phyloP scores from a whole-genome alignment of 176 grass and related monocot genomes.

The Tillandsia fasciculata region DNA sequence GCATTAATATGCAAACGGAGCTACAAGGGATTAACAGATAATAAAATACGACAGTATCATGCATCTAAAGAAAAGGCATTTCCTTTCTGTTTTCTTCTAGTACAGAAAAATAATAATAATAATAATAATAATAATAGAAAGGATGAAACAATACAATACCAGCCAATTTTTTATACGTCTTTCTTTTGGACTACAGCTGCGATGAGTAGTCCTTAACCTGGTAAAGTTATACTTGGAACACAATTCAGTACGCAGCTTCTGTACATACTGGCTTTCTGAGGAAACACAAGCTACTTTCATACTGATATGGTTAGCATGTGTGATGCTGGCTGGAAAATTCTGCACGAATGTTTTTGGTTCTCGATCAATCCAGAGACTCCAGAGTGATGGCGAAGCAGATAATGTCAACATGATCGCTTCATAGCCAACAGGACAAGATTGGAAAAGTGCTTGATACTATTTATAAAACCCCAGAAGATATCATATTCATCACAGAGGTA shows the following conservation, averaged over 20 bases:
- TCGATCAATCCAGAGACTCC: slow-evolving; percentile 20
- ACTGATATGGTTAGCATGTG: slow-evolving; percentile 13
- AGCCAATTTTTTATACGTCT: slow-evolving; percentile 49
- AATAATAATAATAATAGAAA: neutral
- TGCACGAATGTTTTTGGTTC: slow-evolving; percentile 20
- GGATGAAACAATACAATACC: slow-evolving; percentile 26
- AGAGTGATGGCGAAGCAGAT: slow-evolving; percentile 21
- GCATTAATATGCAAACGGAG: slow-evolving; percentile 70
- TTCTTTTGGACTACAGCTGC: slow-evolving; percentile 43
- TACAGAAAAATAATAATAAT: neutral
- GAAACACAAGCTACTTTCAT: slow-evolving; percentile 29
- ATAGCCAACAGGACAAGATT: slow-evolving; percentile 3
- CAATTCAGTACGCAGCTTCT: slow-evolving; percentile 31
- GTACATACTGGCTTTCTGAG: slow-evolving; percentile 28
- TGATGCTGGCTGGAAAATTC: neutral
- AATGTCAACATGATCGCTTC: slow-evolving; percentile 41
- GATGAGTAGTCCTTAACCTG: slow-evolving; percentile 37
- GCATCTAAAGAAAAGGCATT: neutral
- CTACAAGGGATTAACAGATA: slow-evolving; percentile 27
- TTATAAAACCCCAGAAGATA: neutral
- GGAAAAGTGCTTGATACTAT: neutral
- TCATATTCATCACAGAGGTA: slow-evolving; percentile 9
- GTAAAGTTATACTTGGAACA: slow-evolving; percentile 34
- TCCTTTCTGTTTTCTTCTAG: neutral
- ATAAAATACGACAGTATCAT: slow-evolving; percentile 7